Conservation (phyloP, 1,139 yeast genomes). For the Pichia sp. region DNA sequence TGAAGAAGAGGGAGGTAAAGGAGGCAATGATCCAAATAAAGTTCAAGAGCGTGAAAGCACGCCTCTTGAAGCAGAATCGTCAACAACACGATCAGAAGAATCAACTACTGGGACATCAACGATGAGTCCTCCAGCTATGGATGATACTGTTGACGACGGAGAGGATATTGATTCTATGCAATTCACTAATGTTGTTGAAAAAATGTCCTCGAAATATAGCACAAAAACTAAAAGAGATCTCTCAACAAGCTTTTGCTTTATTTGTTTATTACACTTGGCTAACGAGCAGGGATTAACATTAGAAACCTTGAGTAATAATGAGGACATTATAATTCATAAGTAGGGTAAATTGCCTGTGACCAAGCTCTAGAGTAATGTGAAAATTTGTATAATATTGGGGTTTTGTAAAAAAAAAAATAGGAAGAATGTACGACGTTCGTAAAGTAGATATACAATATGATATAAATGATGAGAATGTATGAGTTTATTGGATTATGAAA, state of each 20-base stretch:
- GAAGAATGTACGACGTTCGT: not conserved
- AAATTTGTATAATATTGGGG: not conserved
- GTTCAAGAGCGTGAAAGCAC: not conserved
- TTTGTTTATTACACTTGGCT: conserved; percentile 52
- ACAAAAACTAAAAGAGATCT: conserved; percentile 41
- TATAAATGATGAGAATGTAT: not conserved
- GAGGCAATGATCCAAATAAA: not conserved
- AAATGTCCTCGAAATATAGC: conserved; percentile 41
- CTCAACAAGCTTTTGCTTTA: conserved; percentile 54
- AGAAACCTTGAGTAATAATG: conserved; percentile 37
- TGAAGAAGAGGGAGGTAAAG: conserved; percentile 14
- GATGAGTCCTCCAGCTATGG: not conserved
- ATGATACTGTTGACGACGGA: conserved; percentile 7
- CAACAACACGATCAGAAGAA: not conserved
- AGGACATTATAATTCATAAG: conserved; percentile 40
- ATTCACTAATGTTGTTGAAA: conserved; percentile 35
- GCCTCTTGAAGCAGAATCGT: not conserved
- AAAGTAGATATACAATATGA: not conserved
- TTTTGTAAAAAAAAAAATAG: not conserved
- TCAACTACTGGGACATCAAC: not conserved
- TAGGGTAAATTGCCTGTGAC: conserved; percentile 3
- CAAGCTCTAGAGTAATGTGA: not conserved
- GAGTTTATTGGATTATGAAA: not conserved
- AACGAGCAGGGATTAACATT: conserved; percentile 50
- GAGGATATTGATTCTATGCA: conserved; percentile 18